Conservation (phyloP, 495 filamentous ascomycete genomes). For the Lophiotrema nucula region DNA sequence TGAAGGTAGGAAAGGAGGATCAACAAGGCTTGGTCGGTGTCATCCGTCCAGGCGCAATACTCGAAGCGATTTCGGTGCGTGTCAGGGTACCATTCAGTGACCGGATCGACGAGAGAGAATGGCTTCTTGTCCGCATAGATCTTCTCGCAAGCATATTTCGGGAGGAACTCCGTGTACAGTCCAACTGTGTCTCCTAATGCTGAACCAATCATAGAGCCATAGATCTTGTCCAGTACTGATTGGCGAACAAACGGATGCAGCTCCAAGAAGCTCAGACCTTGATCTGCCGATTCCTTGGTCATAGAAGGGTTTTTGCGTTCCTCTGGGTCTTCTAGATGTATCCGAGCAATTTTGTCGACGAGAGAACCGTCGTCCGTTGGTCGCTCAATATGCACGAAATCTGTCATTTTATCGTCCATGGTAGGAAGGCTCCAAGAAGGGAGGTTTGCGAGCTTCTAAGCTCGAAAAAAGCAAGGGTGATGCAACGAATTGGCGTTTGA, state of each 20-base stretch:
- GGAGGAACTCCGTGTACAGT: constrained; percentile 51
- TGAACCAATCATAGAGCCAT: constrained; percentile 46
- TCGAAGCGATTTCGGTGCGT: constrained; percentile 42
- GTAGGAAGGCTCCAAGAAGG: background rate
- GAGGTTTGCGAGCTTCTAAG: background rate
- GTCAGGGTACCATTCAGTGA: constrained; percentile 43
- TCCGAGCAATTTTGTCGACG: background rate
- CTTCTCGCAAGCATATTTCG: constrained; percentile 29
- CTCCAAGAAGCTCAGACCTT: constrained; percentile 21
- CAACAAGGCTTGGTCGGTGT: constrained; percentile 51
- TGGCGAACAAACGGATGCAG: constrained; percentile 36
- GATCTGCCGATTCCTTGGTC: background rate
- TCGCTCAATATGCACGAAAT: constrained; percentile 24
- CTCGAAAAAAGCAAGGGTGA: too few relatives aligned
- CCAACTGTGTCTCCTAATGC: constrained; percentile 52
- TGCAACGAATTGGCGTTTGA: too few relatives aligned
- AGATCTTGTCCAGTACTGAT: constrained; percentile 39
- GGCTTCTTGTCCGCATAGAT: constrained; percentile 39
- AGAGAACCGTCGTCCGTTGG: background rate
- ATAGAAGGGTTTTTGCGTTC: background rate
- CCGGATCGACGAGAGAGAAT: constrained; percentile 41
- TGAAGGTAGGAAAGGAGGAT: constrained; percentile 48
- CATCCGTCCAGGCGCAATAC: constrained; percentile 50
- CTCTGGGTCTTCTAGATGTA: background rate
- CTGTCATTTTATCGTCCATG: constrained; percentile 13